Evolutionary conservation across 805 yeast species (phyloP), one percentile per base, ranked within the genome.

Genomic region (Cyberlindnera nakhonratchasimensis): DNA sequence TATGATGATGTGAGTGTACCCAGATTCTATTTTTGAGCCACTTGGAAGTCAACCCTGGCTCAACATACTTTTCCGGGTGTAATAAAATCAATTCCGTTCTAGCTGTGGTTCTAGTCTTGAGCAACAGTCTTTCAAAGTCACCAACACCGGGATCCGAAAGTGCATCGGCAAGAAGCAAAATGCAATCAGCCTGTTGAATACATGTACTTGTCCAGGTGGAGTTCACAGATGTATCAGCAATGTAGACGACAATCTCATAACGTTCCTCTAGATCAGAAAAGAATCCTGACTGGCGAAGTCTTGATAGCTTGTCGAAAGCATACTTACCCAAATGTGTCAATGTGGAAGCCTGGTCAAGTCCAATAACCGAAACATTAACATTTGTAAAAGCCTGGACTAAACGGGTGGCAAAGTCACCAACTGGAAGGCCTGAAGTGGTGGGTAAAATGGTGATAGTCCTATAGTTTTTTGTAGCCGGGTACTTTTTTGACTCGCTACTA

Each of bases 1-100:
- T 77, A 60, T 91, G 98, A 59, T 93, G 97, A 58, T 91, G 96
- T 0, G 88, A 79, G 49, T 87, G 87, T 4, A 93, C 88, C 98
- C 98, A 93, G 2, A 80, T 74, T 48, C 99, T 69, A 45, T 77
- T 78, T 54, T 84, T 85, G 37, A 93, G 69, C 98, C 98, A 91
- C 37, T 72, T 70, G 34, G 80, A 79, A 0, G 97, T 89, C 8
- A 85, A 71, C 0, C 99, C 99, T 0, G 96, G 91, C 20, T 75
- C 75, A 5, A 93, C 96, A 48, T 69, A 77, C 51, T 83, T 75
- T 20, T 88, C 96, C 5, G 88, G 83, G 55, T 91, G 99, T 14
- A 93, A 62, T 39, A 91, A 66, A 25, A 93, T 82, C 42, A 91
- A 69, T 50, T 93, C 98, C 0, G 95, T 86, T 54, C 95, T 71